Evolutionary conservation across 2,329 filamentous ascomycete species (phyloP).

Genomic region (Phialophora tarda): DNA sequence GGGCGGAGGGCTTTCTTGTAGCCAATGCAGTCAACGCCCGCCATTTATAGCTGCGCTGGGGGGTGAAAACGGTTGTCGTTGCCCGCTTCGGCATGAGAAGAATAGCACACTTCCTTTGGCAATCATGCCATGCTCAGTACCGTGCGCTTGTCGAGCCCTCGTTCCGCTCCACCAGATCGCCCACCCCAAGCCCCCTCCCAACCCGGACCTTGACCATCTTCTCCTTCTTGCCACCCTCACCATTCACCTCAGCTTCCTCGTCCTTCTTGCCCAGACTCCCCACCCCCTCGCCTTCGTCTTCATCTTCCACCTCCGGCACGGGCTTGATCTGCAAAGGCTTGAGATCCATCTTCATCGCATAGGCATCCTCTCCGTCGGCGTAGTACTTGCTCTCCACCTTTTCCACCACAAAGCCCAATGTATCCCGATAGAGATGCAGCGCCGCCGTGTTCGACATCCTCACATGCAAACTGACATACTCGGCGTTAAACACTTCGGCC

Average conservation of each 20-base stretch:
- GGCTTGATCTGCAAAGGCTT: conserved; percentile 54
- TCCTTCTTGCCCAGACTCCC: conserved; percentile 62
- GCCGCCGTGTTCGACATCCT: conserved; percentile 92
- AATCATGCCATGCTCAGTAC: conserved; percentile 24
- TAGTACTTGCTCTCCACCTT: conserved; percentile 91
- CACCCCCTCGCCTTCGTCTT: conserved; percentile 72
- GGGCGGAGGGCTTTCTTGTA: neutral
- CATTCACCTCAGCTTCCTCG: conserved; percentile 60
- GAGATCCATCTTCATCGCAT: conserved; percentile 89
- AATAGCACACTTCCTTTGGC: neutral
- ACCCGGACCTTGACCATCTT: conserved; percentile 85
- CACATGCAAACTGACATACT: conserved; percentile 95
- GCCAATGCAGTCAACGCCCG: neutral
- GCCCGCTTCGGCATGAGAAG: neutral
- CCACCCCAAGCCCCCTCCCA: conserved; percentile 78
- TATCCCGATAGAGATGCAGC: conserved; percentile 89
- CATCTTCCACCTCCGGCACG: conserved; percentile 51
- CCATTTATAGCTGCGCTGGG: neutral
- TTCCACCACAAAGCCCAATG: conserved; percentile 81
- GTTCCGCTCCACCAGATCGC: conserved; percentile 60
- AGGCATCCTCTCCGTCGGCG: conserved; percentile 96
- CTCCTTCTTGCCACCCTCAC: conserved; percentile 61
- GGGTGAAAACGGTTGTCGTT: neutral
- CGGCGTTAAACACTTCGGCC: conserved; percentile 89
- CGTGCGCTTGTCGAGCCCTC: conserved; percentile 42